Base-by-base conservation (phyloP, 129 eudicot genomes). In the Saussurea involucrata region DNA sequence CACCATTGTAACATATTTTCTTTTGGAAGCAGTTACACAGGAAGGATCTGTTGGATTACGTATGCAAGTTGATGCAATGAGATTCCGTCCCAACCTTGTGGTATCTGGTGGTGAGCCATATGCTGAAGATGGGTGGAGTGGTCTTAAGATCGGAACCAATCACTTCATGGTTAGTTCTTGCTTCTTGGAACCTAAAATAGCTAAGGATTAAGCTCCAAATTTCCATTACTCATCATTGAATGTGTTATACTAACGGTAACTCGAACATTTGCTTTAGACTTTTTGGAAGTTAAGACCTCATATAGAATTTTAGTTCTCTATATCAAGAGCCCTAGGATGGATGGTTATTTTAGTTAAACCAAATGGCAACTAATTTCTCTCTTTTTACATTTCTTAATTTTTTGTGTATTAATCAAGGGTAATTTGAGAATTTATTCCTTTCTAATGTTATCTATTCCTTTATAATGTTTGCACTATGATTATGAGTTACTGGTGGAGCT, bases 81-180 rank as follows among this genome's bases (percentile, higher is more conserved):
- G 96, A 81, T 94, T 94, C 40, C 96, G 98, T 10, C 98, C 98
- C 18, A 94, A 94, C 73, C 87, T 94, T 70, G 90, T 91, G 24
- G 79, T 87, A 76, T 83, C 93, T 69, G 98, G 98, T 74, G 98
- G 96, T 17, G 80, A 72, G 24, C 93, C 98, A 5, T 91, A 87
- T 72, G 89, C 37, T 7, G 98, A 94, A 94, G 98, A 94, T 81
- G 75, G 79, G 68, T 94, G 98, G 98, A 83, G 66, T 64, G 78
- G 82, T 75, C 72, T 89, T 53, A 87, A 78, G 81, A 94, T 93
- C 68, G 98, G 97, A 57, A 68, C 68, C 34, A 79, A 76, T 37
- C 68, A 84, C 78, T 94, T 91, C 72, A 79, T 28, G 75, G 98
- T 91, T 63, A 87, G 93, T 87, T 80, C 8, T 77, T 24, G 66